Base-by-base conservation (phyloP, 1,284 basidiomycete genomes). In the Limonomyces culmigenus region DNA sequence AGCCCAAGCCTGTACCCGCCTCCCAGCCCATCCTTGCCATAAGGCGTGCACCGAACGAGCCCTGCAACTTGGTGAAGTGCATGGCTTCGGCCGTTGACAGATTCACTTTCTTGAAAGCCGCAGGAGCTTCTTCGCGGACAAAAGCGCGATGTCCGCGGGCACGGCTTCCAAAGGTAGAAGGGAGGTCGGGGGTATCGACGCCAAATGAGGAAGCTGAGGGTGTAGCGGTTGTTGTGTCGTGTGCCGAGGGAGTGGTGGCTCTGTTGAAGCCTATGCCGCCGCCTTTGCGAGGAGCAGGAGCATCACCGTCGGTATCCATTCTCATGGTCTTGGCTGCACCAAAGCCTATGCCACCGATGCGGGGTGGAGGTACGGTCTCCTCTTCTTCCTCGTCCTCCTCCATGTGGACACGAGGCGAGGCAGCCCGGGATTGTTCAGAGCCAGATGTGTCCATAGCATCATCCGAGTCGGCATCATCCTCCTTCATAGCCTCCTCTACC, bases 21-120 rank as follows among this genome's bases (percentile, higher is more conserved):
- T 78, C 64, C 91, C 92, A 97, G 11, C 92, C 91, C 76, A 91
- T 88, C 58, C 89, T 93, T 29, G 74, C 70, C n/a, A 97, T 70
- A 69, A 96, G 72, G 38, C 76, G 74, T 8, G 88, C 79, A 46
- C 88, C 92, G 43, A 88, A 79, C 0, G 77, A 65, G 16, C 72
- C 67, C 19, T 71, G 63, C 8, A 95, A 64, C 46, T 81, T 85
- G 45, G 59, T 66, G 52, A 96, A 89, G 48, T 95, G 89, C 12
- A 64, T 60, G 37, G 65, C 62, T 45, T 96, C 91, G 13, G 63
- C 46, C 2, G 69, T 56, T 5, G 69, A 70, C 16, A 95, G 66
- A 2, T 63, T 59, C 3, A 69, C 53, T 37, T 62, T 50, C 2
- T 70, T 59, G 5, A 65, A 53, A 3, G 60, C 56, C 12, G 60